phyloP scores from a whole-genome alignment of 345 rosid species.

The Eucalyptus marginata region DNA sequence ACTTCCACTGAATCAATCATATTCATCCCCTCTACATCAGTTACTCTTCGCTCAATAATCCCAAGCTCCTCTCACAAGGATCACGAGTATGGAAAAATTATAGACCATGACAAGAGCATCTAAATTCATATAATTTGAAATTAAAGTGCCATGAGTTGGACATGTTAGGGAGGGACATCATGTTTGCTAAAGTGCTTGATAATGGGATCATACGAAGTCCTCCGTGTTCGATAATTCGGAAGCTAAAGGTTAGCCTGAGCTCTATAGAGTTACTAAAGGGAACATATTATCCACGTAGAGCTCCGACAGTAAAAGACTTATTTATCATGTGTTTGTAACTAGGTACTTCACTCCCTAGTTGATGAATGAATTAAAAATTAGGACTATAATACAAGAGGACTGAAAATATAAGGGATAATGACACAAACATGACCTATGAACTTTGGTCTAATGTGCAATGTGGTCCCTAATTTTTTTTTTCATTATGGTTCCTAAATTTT shows the following conservation, averaged over 20 bases:
- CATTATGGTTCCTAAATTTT: too few species aligned
- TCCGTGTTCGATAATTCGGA: background rate
- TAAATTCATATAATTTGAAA: background rate
- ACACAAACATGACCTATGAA: background rate
- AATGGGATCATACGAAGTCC: background rate
- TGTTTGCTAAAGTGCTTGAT: background rate
- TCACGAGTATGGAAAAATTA: too few species aligned
- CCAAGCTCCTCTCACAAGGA: too few species aligned
- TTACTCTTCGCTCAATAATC: too few species aligned
- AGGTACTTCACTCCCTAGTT: background rate
- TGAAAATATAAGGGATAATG: background rate
- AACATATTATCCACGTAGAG: background rate
- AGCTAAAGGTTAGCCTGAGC: background rate
- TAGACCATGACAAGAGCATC: rapidly evolving
- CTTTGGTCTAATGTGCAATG: too few species aligned
- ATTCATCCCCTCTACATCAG: rapidly evolving
- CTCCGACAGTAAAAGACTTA: background rate
- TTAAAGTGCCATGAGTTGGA: background rate
- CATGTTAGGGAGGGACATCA: background rate
- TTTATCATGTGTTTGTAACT: background rate
- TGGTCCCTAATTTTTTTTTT: too few species aligned
- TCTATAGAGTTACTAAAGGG: background rate
- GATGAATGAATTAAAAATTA: background rate
- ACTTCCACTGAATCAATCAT: too few species aligned
- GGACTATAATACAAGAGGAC: background rate